phyloP scores from a whole-genome alignment of 2,329 filamentous ascomycete genomes.

The Colletotrichum sp. region DNA sequence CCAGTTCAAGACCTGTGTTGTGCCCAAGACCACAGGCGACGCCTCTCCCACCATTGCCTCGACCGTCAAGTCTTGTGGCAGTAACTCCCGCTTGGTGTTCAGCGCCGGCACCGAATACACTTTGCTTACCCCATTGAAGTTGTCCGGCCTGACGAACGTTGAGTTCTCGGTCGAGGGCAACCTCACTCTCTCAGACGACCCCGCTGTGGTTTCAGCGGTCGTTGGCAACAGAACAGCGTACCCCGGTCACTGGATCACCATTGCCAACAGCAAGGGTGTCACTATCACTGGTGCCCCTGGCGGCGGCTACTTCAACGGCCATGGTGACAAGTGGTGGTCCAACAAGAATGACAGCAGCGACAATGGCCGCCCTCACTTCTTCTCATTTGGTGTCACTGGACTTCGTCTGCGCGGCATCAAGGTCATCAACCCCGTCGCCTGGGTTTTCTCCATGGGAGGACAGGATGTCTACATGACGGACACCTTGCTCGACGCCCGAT shows the following conservation, averaged over 20 bases:
- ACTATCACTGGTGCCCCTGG: background rate
- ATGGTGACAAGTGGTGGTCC: constrained; percentile 13
- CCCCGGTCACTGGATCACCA: constrained; percentile 6
- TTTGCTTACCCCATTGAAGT: background rate
- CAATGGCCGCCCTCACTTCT: constrained; percentile 3
- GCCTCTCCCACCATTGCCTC: background rate
- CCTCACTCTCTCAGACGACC: background rate
- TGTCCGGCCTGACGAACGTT: constrained; percentile 1
- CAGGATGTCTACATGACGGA: constrained; percentile 11
- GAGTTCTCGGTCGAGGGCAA: constrained; percentile 4
- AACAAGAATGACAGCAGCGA: background rate
- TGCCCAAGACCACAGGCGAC: background rate
- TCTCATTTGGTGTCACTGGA: background rate
- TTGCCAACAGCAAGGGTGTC: constrained; percentile 7
- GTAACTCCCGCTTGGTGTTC: background rate
- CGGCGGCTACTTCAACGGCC: background rate
- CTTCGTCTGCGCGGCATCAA: background rate
- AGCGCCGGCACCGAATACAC: constrained; percentile 1
- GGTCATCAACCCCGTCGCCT: constrained; percentile 2
- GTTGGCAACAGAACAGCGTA: background rate
- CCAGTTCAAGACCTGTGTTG: constrained; percentile 7
- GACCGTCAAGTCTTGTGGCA: background rate
- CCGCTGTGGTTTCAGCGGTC: background rate
- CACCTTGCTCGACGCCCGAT: constrained; percentile 1
- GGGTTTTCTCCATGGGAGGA: constrained; percentile 1